These are phyloP conservation scores for Leccinum uliginosum DNA, from an alignment of 768 basidiomycete genomes.

Conservation along the genomic window DNA sequence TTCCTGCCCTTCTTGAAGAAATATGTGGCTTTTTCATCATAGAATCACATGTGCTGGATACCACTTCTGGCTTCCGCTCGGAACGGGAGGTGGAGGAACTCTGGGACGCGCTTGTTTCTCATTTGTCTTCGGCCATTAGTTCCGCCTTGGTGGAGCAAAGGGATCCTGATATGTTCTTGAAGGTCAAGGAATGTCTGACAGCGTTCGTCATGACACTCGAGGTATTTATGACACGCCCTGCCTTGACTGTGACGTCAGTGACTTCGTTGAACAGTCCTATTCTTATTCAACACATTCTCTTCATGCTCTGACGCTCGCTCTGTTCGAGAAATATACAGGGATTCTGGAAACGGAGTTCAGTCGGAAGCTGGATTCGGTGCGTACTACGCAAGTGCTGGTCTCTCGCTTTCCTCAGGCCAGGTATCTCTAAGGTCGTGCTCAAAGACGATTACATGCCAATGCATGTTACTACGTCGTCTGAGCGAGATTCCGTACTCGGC, in stretches of 20 bases:
- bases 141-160: constrained; percentile 66
- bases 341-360: constrained; percentile 81
- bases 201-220: constrained; percentile 90
- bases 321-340: constrained; percentile 87
- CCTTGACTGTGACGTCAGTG: not conserved
- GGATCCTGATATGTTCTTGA: constrained; percentile 77
- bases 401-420: not conserved
- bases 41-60: constrained; percentile 86
- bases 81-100: constrained; percentile 89
- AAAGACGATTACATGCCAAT: constrained; percentile 90
- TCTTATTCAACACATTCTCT: constrained; percentile 81
- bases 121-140: constrained; percentile 71
- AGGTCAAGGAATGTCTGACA: constrained; percentile 78
- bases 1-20: constrained; percentile 82
- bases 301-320: constrained; percentile 75
- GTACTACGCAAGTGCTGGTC: constrained; percentile 14
- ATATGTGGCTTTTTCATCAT: constrained; percentile 98
- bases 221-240: constrained; percentile 39
- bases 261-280: constrained; percentile 55
- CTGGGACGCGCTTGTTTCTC: constrained; percentile 81
- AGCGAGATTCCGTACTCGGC: constrained; percentile 71
- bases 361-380: constrained; percentile 73
- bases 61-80: constrained; percentile 86
- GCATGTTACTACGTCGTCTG: constrained; percentile 56
- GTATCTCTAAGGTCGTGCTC: constrained; percentile 58